These are phyloP conservation scores for Mangifera indica DNA, from an alignment of 345 rosid species.

Conservation along the genomic window DNA sequence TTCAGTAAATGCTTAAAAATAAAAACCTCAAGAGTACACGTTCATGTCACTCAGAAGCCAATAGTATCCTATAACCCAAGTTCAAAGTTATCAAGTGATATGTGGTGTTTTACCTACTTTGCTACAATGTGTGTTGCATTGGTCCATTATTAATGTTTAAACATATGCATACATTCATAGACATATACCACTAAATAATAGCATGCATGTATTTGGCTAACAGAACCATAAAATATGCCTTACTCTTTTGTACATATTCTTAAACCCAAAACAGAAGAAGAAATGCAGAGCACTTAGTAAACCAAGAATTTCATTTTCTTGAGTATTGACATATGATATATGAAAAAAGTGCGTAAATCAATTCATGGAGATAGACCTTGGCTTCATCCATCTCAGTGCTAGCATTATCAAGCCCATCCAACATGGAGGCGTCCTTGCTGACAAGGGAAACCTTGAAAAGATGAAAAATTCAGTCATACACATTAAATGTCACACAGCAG, in stretches of 20 bases:
- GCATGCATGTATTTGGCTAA: background rate
- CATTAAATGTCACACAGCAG: constrained; percentile 12
- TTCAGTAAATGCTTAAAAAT: background rate
- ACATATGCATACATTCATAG: background rate
- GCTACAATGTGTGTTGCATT: background rate
- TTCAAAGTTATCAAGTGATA: background rate
- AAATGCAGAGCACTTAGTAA: constrained; percentile 1
- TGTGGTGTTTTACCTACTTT: background rate
- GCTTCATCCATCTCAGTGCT: constrained; percentile 94
- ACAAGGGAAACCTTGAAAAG: constrained; percentile 87
- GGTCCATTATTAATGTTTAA: background rate
- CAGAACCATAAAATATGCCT: background rate
- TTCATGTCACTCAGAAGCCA: background rate
- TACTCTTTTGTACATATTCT: background rate
- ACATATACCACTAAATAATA: background rate
- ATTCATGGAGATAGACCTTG: constrained; percentile 56
- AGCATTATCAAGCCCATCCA: constrained; percentile 97
- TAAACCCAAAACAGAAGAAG: background rate
- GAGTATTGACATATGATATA: background rate
- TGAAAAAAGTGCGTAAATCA: constrained; percentile 17
- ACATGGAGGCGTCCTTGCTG: constrained; percentile 99
- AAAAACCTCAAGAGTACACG: background rate
- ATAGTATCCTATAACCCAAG: background rate
- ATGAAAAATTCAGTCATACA: constrained; percentile 25
- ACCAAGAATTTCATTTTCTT: constrained; percentile 1